Evolutionary conservation across 2,329 filamentous ascomycete species (phyloP), one percentile per base, ranked within the genome.

Genomic region (Diaporthe sp.): DNA sequence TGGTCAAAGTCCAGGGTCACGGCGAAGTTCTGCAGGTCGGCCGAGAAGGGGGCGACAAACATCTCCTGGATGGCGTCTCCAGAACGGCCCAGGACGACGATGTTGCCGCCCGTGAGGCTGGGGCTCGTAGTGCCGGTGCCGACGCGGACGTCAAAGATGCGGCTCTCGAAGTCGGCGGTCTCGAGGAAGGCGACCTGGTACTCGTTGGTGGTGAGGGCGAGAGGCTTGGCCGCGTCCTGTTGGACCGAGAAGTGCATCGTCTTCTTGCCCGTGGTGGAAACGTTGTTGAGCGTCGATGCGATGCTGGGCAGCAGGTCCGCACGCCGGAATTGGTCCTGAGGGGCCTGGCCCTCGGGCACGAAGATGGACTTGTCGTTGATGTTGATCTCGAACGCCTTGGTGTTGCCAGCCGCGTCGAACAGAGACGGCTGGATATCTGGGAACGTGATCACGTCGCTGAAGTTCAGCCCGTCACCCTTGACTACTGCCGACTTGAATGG

Each of bases 181-280:
- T 78, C 76, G 22, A 78, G 73, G 67, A 72, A 78, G 6, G 79
- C 80, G 44, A 83, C 77, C 77, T 83, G 80, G 78, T 88, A 88
- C 80, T 88, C 85, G 77, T 88, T 87, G 8, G 84, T 86, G 68
- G 85, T 79, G 34, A 73, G 58, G 78, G 88, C 88, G 67, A 88
- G 79, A 6, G 85, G 83, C 49, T 85, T 80, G 13, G 81, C 76
- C 0, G 81, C 73, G 77, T 87, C 85, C 71, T 85, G 84, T 80
- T 85, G 85, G 42, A 88, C 82, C 71, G 84, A 86, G 78, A 85
- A 87, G 80, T 88, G 87, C 76, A 87, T 81, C 1, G 86, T 87
- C 77, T 86, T 86, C 60, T 85, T 79, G 17, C 86, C 87, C 39
- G 82, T 84, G 51, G 82, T 84, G 34, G 85, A 85, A 28, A 82